Base-by-base conservation (phyloP, 2,329 filamentous ascomycete genomes). In the Sphaceloma murrayae region DNA sequence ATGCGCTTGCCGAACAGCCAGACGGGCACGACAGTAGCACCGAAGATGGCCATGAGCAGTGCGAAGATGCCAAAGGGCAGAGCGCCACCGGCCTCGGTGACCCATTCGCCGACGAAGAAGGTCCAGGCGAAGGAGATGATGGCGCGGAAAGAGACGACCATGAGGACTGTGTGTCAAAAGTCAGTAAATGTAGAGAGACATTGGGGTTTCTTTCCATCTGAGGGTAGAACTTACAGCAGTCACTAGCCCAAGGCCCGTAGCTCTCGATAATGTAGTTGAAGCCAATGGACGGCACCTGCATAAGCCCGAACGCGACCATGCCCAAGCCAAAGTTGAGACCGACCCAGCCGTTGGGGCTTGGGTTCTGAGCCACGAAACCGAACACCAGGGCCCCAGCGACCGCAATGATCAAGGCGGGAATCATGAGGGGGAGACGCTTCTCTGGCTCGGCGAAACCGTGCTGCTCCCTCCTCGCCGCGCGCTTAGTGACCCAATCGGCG, bases 51-150 rank as follows among this genome's bases (percentile, higher is more conserved):
- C 67, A 74, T 67, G 2, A 74, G 52, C 56, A 69, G 67, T 0
- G 66, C 69, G 49, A 74, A 74, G 2, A 74, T 65, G 0, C 72
- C 72, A 54, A 75, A 75, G 0, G 70, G 65, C 43, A 70, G 57
- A 0, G 71, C 64, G 1, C 65, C 51, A 0, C 73, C 73, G 0
- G 53, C 55, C 0, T 57, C 36, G 1, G 57, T 51, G 0, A 72
- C 61, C 72, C 72, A 76, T 3, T 65, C 58, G 2, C 63, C 63
- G 0, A 70, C 66, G 33, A 75, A 74, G 45, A 74, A 74, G 0
- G 69, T 71, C 70, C 72, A 76, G 0, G 69, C 64, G 50, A 75
- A 75, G 1, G 66, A 62, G 6, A 77, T 64, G 4, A 73, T 55
- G 8, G 69, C 62, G 2, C 72, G 62, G 11, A 69, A 55, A 22